Evolutionary conservation across 2,329 filamentous ascomycete genomes (phyloP).

Genomic region (Setomelanomma holmii): DNA sequence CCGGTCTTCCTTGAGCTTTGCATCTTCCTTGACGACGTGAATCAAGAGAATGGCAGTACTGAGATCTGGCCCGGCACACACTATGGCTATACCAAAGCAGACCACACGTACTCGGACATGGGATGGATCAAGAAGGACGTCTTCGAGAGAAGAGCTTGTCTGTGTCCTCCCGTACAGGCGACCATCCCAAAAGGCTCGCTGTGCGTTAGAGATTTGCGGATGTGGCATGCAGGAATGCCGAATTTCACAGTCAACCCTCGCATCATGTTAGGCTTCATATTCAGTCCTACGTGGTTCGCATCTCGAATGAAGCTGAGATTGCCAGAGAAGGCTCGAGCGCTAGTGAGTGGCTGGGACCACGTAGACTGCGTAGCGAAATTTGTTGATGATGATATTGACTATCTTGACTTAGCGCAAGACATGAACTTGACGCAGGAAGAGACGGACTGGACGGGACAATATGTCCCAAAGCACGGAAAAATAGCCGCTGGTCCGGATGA

Average conservation of each 20-base stretch:
- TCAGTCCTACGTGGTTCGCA: constrained; percentile 50
- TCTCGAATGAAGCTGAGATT: constrained; percentile 43
- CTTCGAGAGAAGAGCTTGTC: constrained; percentile 39
- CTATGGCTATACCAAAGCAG: constrained; percentile 38
- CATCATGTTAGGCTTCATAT: constrained; percentile 50
- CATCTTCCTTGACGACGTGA: constrained; percentile 52
- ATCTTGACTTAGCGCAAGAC: constrained; percentile 34
- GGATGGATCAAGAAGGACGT: constrained; percentile 42
- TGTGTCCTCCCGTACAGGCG: constrained; percentile 50
- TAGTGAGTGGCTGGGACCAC: constrained; percentile 44
- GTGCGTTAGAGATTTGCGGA: constrained; percentile 52
- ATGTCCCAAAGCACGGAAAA: constrained; percentile 3
- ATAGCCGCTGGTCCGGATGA: neutral
- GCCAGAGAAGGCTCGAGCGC: constrained; percentile 35
- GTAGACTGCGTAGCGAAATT: constrained; percentile 46
- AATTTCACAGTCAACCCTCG: constrained; percentile 49
- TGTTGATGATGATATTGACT: constrained; percentile 47
- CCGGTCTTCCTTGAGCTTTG: constrained; percentile 55
- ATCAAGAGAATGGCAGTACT: constrained; percentile 52
- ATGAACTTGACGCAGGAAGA: constrained; percentile 10
- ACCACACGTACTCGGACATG: constrained; percentile 29
- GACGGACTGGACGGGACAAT: constrained; percentile 1
- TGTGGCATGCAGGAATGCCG: constrained; percentile 56
- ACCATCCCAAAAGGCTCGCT: constrained; percentile 49
- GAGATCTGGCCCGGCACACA: constrained; percentile 59